A percentile compares a stretch with the other conserved stretches of the same genome.
Evolutionary conservation across 2,329 filamentous ascomycete genomes (phyloP).

Genomic region (Mycosphaerella arachidis): DNA sequence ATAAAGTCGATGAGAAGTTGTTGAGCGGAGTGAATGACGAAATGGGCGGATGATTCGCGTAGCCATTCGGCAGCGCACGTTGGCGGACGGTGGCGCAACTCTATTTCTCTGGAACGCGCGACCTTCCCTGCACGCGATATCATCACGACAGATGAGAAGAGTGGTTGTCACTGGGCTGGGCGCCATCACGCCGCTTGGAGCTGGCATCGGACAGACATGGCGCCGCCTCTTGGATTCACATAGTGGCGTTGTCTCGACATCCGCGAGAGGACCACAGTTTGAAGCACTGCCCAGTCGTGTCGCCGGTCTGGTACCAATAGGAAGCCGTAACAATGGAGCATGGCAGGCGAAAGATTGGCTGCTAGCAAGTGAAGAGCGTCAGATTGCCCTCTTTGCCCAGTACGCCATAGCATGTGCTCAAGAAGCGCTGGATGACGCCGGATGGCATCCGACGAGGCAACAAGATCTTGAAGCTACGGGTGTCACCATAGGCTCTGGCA

Average conservation of each 20-base stretch:
- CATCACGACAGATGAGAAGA: conserved; percentile 44
- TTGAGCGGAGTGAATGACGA: too few relatives aligned
- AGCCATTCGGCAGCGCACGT: not conserved
- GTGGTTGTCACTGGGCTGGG: conserved; percentile 49
- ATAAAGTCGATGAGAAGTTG: too few relatives aligned
- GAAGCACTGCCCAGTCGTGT: conserved; percentile 74
- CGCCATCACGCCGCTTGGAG: conserved; percentile 41
- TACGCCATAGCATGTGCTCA: conserved; percentile 82
- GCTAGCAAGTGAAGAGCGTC: conserved; percentile 56
- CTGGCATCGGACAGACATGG: conserved; percentile 66
- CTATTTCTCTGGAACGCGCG: not conserved
- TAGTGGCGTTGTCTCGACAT: conserved; percentile 74
- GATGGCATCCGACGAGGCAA: conserved; percentile 61
- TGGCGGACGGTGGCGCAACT: not conserved
- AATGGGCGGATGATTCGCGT: too few relatives aligned
- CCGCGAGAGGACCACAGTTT: conserved; percentile 59
- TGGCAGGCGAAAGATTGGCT: conserved; percentile 49
- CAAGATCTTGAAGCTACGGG: conserved; percentile 73
- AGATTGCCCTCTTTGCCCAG: conserved; percentile 88
- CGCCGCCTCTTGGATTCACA: conserved; percentile 70
- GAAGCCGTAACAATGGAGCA: conserved; percentile 38
- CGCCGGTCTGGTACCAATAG: conserved; percentile 72
- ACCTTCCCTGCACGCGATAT: not conserved
- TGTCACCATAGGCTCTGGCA: conserved; percentile 89
- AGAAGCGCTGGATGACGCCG: conserved; percentile 80